Conservation (phyloP, 805 yeast species). For the Wickerhamiella slavikovae region DNA sequence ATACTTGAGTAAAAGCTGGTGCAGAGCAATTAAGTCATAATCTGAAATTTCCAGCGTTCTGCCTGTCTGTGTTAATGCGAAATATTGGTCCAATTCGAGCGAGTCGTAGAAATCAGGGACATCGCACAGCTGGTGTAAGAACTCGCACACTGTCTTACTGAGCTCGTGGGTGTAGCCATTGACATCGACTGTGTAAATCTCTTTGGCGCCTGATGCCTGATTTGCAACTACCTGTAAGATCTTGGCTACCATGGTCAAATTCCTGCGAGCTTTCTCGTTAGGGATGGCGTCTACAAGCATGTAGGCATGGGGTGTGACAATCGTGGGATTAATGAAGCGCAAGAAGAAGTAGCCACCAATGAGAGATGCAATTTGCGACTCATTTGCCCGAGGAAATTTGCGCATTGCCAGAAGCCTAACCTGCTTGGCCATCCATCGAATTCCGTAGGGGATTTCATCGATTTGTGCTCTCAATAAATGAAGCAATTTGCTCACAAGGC, state of each 20-base stretch:
- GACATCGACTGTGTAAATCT: constrained; percentile 18
- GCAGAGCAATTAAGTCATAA: constrained; percentile 19
- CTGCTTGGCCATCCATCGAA: constrained; percentile 50
- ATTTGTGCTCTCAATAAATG: constrained; percentile 37
- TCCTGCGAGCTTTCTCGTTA: constrained; percentile 30
- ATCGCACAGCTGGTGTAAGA: constrained; percentile 19
- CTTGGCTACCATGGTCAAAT: constrained; percentile 61
- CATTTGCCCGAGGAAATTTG: constrained; percentile 41
- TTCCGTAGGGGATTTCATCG: constrained; percentile 43
- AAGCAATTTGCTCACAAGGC: constrained; percentile 17
- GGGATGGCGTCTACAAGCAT: constrained; percentile 19
- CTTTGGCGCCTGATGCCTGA: constrained; percentile 44
- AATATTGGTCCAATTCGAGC: constrained; percentile 21
- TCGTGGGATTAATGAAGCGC: constrained; percentile 69
- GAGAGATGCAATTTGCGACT: constrained; percentile 18
- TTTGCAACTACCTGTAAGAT: constrained; percentile 75
- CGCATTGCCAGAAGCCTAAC: constrained; percentile 31
- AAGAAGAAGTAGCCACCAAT: constrained; percentile 76
- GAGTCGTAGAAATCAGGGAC: constrained; percentile 22
- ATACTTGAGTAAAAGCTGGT: constrained; percentile 18
- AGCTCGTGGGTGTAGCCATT: constrained; percentile 14
- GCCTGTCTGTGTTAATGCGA: constrained; percentile 18
- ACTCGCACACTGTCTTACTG: constrained; percentile 14
- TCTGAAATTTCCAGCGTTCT: constrained; percentile 16
- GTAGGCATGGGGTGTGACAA: constrained; percentile 63